Percentiles rank a stretch among this genome's conserved stretches.
These are phyloP conservation scores for Podaxis sp. DNA, from an alignment of 768 basidiomycete species.

Conservation along the genomic window DNA sequence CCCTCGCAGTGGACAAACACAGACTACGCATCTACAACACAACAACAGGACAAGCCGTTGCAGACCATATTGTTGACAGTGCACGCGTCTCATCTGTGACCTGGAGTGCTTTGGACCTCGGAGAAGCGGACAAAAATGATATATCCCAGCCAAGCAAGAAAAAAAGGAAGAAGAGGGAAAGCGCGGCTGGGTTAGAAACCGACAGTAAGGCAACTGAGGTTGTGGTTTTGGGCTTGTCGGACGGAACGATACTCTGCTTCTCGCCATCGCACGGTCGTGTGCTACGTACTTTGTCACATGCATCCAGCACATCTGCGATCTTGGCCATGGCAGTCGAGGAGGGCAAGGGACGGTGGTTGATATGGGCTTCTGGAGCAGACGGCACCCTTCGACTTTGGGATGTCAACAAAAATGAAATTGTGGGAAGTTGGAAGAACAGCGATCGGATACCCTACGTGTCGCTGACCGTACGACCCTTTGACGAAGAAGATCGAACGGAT, in stretches of 20 bases:
- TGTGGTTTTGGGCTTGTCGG: slow-evolving; percentile 57
- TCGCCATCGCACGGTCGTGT: slow-evolving; percentile 60
- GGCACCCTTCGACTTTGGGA: slow-evolving; percentile 59
- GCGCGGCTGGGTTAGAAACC: slow-evolving; percentile 23
- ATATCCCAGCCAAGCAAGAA: slow-evolving; percentile 46
- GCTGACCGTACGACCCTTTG: slow-evolving; percentile 41
- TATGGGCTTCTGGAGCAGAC: slow-evolving; percentile 63
- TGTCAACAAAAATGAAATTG: slow-evolving; percentile 43
- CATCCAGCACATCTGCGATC: slow-evolving; percentile 52
- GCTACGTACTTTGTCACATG: slow-evolving; percentile 51
- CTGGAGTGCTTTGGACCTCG: slow-evolving; percentile 44
- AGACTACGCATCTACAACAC: slow-evolving; percentile 65
- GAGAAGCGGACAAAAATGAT: slow-evolving; percentile 16
- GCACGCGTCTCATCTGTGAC: slow-evolving; percentile 52
- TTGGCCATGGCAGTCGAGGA: slow-evolving; percentile 41
- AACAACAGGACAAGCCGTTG: slow-evolving; percentile 47
- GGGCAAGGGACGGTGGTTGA: slow-evolving; percentile 26
- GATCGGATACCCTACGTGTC: slow-evolving; percentile 58
- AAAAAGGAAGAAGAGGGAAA: slow-evolving; percentile 50
- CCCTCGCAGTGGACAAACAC: slow-evolving; percentile 70
- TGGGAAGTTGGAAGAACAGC: slow-evolving; percentile 54
- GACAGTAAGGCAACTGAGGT: slow-evolving; percentile 34
- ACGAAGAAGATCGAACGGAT: slow-evolving; percentile 37
- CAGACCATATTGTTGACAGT: slow-evolving; percentile 56
- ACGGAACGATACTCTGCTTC: slow-evolving; percentile 59